Evolutionary conservation across 768 basidiomycete species (phyloP), one percentile per base, ranked within the genome.

Genomic region (Boletellus emodensis): DNA sequence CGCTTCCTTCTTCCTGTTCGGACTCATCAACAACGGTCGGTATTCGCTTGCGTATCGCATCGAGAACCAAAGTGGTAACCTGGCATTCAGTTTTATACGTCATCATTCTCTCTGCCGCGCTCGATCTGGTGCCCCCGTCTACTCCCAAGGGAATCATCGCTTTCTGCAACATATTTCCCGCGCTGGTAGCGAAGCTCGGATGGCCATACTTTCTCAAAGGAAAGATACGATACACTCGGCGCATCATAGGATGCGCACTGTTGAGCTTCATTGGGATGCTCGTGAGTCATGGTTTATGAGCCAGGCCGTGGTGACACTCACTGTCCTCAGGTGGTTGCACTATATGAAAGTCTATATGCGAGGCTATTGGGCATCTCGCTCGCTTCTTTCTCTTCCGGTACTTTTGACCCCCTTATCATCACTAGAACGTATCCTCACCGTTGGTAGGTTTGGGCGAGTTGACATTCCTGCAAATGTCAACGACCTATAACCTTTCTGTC

Each of bases 121-220:
- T 97, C 4, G 96, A 99, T 63, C 79, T 99, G 3, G 94, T 96
- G 2, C 89, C 93, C 8, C 84, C 90, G 2, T 80, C 86, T 2
- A 95, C 92, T 0, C 94, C 95, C 0, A 95, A 95, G 65, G 95
- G 95, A 14, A 83, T 98, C 48, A 92, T 98, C 46, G 83, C 87
- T 1, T 93, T 98, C 65, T 94, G 90, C 72, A 98, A 98, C 67
- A 96, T 99, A 48, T 80, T 87, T 12, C 94, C 95, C 0, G 82
- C 91, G 0, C 71, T 98, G 2, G 64, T 85, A 0, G 92, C 90
- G 17, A 98, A 97, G 70, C 73, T 96, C 4, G 86, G 83, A 9
- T 98, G 94, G 86, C 94, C 95, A 0, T 94, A 97, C 62, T 56
- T 97, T 15, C 76, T 94, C 40, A 89, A 85, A 61, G 95, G 95